phyloP scores from a whole-genome alignment of 129 eudicot species.

The Centrapalus pauciflorus region DNA sequence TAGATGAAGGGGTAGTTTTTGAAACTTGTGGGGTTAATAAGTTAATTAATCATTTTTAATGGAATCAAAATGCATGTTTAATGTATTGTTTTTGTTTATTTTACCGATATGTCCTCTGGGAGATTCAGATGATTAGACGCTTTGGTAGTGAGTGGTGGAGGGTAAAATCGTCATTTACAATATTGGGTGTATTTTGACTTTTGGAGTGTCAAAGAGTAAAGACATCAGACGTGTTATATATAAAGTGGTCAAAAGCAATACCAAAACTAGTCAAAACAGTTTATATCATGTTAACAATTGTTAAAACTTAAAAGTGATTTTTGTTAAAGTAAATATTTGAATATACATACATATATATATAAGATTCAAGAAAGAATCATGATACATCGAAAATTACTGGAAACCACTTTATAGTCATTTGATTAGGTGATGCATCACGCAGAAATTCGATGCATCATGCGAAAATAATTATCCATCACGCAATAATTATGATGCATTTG shows the following conservation, averaged over 20 bases:
- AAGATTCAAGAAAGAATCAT: too few relatives aligned
- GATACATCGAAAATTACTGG: too few relatives aligned
- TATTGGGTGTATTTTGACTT: constrained; percentile 16
- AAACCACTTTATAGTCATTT: too few relatives aligned
- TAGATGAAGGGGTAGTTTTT: background rate
- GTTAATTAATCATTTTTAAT: background rate
- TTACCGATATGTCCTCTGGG: background rate
- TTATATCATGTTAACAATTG: too few relatives aligned
- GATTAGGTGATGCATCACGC: too few relatives aligned
- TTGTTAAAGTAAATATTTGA: too few relatives aligned
- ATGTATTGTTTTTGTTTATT: background rate
- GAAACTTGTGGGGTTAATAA: background rate
- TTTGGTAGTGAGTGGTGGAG: background rate
- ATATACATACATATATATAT: too few relatives aligned
- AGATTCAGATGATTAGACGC: background rate
- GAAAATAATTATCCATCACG: too few relatives aligned
- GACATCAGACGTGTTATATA: background rate
- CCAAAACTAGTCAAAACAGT: constrained; percentile 9
- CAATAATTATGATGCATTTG: too few relatives aligned
- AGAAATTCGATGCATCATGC: too few relatives aligned
- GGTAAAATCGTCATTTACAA: background rate
- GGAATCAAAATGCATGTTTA: background rate
- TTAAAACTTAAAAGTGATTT: too few relatives aligned
- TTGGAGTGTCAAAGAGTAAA: constrained; percentile 2
- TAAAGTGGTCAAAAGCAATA: background rate